A percentile compares a stretch with the other conserved stretches of the same genome.
Evolutionary conservation across 257 asterid genomes (phyloP).

Genomic region (Fraxinus pennsylvanica): DNA sequence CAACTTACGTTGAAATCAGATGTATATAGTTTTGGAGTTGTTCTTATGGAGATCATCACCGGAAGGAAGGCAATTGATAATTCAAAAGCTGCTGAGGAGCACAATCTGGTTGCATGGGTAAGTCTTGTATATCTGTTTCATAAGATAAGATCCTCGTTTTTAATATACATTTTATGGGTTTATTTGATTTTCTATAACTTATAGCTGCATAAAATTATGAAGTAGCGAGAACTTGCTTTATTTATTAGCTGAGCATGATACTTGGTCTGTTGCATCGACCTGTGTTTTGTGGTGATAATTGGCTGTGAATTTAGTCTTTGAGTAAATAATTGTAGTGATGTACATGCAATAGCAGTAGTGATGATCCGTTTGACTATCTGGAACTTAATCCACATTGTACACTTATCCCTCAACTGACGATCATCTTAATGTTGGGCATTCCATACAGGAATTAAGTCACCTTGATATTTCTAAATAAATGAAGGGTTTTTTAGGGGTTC

Average conservation of each 20-base stretch:
- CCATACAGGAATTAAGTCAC: too few relatives aligned
- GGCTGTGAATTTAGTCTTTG: background rate
- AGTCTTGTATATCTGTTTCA: constrained; percentile 16
- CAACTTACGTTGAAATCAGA: constrained; percentile 67
- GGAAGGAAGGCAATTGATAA: constrained; percentile 73
- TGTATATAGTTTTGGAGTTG: constrained; percentile 80
- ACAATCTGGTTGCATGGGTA: constrained; percentile 82
- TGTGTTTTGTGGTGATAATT: background rate
- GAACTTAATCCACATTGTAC: background rate
- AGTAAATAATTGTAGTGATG: background rate
- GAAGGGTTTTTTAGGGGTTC: too few relatives aligned
- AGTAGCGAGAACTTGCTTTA: background rate
- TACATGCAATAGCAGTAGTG: background rate
- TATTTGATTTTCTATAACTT: background rate
- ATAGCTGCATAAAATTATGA: background rate
- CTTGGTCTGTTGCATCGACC: background rate
- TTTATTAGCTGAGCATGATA: background rate
- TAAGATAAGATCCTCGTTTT: background rate
- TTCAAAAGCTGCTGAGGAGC: constrained; percentile 62
- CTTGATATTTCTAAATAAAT: too few relatives aligned
- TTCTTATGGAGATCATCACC: constrained; percentile 70
- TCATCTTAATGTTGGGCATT: background rate
- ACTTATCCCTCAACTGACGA: background rate
- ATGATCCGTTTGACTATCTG: background rate
- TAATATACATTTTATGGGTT: background rate